Evolutionary conservation across 306 rosid species (phyloP), one percentile per base, ranked within the genome.

Genomic region (Glycyrrhiza uralensis): DNA sequence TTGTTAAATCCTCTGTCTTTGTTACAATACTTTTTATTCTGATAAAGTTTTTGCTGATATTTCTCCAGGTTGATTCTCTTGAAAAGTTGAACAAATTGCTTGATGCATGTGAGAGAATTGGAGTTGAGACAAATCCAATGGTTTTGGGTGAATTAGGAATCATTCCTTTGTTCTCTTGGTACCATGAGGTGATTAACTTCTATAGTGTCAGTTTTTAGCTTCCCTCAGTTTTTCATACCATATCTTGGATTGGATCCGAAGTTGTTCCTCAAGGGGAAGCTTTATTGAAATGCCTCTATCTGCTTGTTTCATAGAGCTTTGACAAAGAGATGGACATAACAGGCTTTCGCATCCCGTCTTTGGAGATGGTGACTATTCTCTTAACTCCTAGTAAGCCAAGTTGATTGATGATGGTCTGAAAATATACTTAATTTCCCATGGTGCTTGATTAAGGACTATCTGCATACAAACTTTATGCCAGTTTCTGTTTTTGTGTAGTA

Each of bases 331-430:
- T 83, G 87, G 96, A 92, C 51, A 80, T 92, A 80, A 44, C 87
- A 17, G 82, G 77, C 72, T 39, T 82, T 74, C 81, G 62, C 41
- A 73, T 92, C 69, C 91, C 87, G 41, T 74, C 96, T 46, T 74
- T 92, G 96, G 95, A 90, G 91, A 90, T 90, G 96, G 96, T 90
- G 90, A 92, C 85, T 90, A 80, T 84, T 84, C 77, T 85, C 84
- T 72, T 74, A 76, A 80, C 74, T 76, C 82, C 85, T 85, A 57
- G 86, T 83, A 83, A 86, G 85, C 82, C 67, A 32, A 59, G 58
- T 45, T 49, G 57, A 39, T 75, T 52, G 72, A 76, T 52, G 72
- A 76, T 80, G 76, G 14, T 50, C 69, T 66, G 66, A 70, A 51
- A 69, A 74, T 51, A 62, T 44, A n/a, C 62, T 68, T 63, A 42